A percentile compares a stretch with the other conserved stretches of the same genome.
Evolutionary conservation across 805 yeast species (phyloP).

Genomic region (Yarrowia sp.): DNA sequence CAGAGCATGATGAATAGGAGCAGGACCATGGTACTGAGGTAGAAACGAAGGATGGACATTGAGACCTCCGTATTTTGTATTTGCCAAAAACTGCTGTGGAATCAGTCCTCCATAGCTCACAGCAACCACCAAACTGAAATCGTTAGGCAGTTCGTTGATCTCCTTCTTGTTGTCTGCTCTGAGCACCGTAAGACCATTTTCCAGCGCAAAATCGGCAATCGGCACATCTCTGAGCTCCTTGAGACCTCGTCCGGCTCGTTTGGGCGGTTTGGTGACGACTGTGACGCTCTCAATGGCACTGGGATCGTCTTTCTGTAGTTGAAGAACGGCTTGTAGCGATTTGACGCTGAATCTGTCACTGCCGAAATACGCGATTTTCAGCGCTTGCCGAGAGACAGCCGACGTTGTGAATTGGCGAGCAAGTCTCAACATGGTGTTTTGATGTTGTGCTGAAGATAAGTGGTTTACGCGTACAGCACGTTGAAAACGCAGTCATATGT

Average conservation of each 20-base stretch:
- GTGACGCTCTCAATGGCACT: slow-evolving; percentile 46
- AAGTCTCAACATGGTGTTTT: no score
- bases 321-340: slow-evolving; percentile 47
- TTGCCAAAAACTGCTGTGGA: slow-evolving; percentile 55
- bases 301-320: slow-evolving; percentile 31
- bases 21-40: slow-evolving; percentile 79
- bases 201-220: slow-evolving; percentile 29
- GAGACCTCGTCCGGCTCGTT: slow-evolving; percentile 60
- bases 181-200: slow-evolving; percentile 28
- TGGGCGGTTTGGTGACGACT: slow-evolving; percentile 62
- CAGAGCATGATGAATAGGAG: slow-evolving; percentile 82
- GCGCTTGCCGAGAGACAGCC: slow-evolving; percentile 1
- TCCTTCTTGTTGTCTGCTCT: slow-evolving; percentile 32
- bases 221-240: slow-evolving; percentile 53
- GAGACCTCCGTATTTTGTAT: slow-evolving; percentile 62
- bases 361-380: slow-evolving; percentile 67
- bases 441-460: not conserved
- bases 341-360: slow-evolving; percentile 67
- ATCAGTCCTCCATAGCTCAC: slow-evolving; percentile 86
- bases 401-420: not conserved
- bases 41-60: slow-evolving; percentile 91
- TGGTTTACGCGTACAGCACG: not conserved
- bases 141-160: slow-evolving; percentile 30
- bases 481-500: not conserved
- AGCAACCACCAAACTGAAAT: slow-evolving; percentile 73